phyloP scores from a whole-genome alignment of 768 basidiomycete species.

The Pulveroboletus sp. region DNA sequence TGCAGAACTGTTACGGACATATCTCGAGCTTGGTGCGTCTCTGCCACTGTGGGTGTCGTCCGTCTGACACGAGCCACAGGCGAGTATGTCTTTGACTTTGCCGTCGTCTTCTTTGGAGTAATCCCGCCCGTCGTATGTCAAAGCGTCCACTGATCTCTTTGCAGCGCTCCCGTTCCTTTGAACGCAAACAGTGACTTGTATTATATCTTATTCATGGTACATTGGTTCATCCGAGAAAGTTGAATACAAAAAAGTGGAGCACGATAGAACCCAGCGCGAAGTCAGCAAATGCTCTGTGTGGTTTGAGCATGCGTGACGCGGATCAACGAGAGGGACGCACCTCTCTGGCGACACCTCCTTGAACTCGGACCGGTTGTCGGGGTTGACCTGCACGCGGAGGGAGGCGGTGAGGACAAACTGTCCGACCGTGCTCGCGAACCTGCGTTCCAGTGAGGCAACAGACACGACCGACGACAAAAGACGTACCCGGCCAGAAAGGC shows the following conservation, averaged over 20 bases:
- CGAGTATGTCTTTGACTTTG: constrained; percentile 85
- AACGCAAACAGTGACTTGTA: constrained; percentile 39
- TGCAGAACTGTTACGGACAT: constrained; percentile 66
- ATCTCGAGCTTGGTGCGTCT: constrained; percentile 74
- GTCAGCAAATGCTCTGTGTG: constrained; percentile 88
- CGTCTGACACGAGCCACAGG: constrained; percentile 40
- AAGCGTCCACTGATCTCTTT: constrained; percentile 1
- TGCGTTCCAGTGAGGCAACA: constrained; percentile 31
- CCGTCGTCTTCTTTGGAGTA: constrained; percentile 80
- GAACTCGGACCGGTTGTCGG: constrained; percentile 76
- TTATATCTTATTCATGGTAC: constrained; percentile 3
- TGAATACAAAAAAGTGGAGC: constrained; percentile 97
- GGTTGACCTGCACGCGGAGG: constrained; percentile 88
- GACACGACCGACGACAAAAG: neutral
- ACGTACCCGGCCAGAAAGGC: constrained; percentile 93
- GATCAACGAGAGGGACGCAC: constrained; percentile 40
- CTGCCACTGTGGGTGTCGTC: neutral
- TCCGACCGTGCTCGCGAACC: constrained; percentile 89
- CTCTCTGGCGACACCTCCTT: constrained; percentile 91
- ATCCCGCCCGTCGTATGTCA: neutral
- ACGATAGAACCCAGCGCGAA: constrained; percentile 94
- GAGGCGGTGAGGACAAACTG: constrained; percentile 96
- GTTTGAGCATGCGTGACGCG: neutral
- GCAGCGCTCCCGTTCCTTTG: constrained; percentile 73
- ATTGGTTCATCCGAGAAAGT: constrained; percentile 78